Evolutionary conservation across 2,329 filamentous ascomycete genomes (phyloP).

Genomic region (Fusarium annulatum): DNA sequence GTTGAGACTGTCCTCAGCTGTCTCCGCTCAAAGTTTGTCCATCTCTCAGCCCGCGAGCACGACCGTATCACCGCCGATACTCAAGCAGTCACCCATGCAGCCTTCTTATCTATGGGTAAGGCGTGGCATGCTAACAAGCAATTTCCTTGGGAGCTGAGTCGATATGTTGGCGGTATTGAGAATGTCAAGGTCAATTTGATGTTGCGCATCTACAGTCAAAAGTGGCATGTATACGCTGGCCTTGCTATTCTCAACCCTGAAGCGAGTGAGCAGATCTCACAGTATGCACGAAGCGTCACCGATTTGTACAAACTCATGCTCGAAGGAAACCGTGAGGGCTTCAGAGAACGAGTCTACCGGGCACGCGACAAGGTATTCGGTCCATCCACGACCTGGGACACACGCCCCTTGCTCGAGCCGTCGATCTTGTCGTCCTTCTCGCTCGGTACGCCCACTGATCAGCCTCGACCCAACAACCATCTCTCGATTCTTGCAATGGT

Average conservation of each 20-base stretch:
- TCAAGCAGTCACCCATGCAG: conserved; percentile 96
- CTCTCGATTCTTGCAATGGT: conserved; percentile 95
- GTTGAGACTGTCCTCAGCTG: conserved; percentile 86
- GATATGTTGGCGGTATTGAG: conserved; percentile 96
- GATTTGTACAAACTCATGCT: conserved; percentile 98
- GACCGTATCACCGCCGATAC: conserved; percentile 98
- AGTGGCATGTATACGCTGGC: conserved; percentile 99
- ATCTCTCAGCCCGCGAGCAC: conserved; percentile 87
- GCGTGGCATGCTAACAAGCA: conserved; percentile 96
- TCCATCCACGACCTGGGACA: conserved; percentile 69
- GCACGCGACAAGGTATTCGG: conserved; percentile 80
- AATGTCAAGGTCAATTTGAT: conserved; percentile 99
- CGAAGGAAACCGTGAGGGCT: conserved; percentile 79
- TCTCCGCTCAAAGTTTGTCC: conserved; percentile 85
- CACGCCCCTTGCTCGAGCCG: conserved; percentile 79
- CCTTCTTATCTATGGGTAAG: conserved; percentile 97
- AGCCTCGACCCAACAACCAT: conserved; percentile 86
- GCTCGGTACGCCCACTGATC: conserved; percentile 75
- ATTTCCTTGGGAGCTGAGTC: conserved; percentile 96
- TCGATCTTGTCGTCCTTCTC: conserved; percentile 90
- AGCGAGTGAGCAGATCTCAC: conserved; percentile 89
- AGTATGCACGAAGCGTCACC: conserved; percentile 93
- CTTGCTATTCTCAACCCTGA: conserved; percentile 96
- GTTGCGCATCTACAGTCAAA: conserved; percentile 95
- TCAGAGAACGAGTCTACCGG: conserved; percentile 75